A percentile compares a stretch with the other conserved stretches of the same genome.
Evolutionary conservation across 768 basidiomycete genomes (phyloP).

Genomic region (Tylopilus vinaceipallidus): DNA sequence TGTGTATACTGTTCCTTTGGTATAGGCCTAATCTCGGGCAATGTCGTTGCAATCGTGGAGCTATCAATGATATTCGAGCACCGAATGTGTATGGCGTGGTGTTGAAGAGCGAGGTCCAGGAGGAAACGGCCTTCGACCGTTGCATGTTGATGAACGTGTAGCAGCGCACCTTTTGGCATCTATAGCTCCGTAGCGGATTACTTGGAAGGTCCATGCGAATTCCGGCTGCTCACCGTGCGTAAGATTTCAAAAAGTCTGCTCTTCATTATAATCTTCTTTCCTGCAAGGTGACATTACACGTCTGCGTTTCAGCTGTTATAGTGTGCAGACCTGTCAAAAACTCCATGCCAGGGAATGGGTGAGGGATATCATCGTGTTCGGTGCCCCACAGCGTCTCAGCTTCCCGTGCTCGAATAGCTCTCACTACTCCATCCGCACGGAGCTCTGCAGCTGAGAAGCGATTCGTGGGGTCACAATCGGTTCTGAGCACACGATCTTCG

Average conservation of each 20-base stretch:
- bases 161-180: conserved; percentile 49
- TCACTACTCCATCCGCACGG: conserved; percentile 54
- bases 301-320: background rate
- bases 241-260: conserved; percentile 42
- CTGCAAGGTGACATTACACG: conserved; percentile 12
- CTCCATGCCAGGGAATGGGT: conserved; percentile 74
- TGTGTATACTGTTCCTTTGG: conserved; percentile 22
- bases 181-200: conserved; percentile 4
- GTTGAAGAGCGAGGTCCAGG: conserved; percentile 36
- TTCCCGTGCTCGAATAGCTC: conserved; percentile 52
- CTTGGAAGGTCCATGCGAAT: background rate
- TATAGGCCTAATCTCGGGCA: conserved; percentile 39
- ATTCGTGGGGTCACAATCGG: conserved; percentile 35
- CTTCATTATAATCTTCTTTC: conserved; percentile 34
- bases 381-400: conserved; percentile 54
- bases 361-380: conserved; percentile 49
- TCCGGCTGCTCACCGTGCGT: conserved; percentile 30
- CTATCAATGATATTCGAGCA: conserved; percentile 19
- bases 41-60: conserved; percentile 22
- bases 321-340: conserved; percentile 57
- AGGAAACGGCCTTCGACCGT: conserved; percentile 37
- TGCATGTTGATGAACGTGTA: conserved; percentile 46
- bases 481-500: conserved; percentile 50
- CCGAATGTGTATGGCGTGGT: conserved; percentile 41
- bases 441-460: conserved; percentile 39